These are phyloP conservation scores for Cryphonectria japonica DNA, from an alignment of 2,329 filamentous ascomycete species.

Conservation along the genomic window DNA sequence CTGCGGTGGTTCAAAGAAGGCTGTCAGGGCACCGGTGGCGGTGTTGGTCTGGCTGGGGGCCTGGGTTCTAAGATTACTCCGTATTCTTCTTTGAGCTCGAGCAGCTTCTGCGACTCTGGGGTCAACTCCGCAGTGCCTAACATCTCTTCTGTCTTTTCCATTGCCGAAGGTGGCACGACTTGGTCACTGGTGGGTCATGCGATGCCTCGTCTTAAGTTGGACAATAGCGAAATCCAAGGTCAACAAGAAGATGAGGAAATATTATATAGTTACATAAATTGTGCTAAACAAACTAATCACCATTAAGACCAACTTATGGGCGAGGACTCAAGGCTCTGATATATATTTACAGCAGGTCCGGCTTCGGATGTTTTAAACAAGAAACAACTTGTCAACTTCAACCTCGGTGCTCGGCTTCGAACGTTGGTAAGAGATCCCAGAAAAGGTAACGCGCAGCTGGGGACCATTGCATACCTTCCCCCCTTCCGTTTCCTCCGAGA, in stretches of 20 bases:
- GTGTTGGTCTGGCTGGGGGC: background rate
- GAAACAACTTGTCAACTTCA: background rate
- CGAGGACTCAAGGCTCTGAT: background rate
- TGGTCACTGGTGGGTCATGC: too few relatives aligned
- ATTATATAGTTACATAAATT: background rate
- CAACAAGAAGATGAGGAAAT: background rate
- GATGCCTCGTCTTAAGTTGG: too few relatives aligned
- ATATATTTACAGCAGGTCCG: background rate
- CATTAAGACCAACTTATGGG: background rate
- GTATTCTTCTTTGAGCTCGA: background rate
- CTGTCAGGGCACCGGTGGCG: background rate
- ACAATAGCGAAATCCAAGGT: background rate
- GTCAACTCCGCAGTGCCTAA: background rate
- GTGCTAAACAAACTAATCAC: background rate
- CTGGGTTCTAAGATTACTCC: background rate
- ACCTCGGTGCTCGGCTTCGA: background rate
- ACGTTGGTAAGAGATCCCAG: background rate
- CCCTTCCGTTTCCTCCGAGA: background rate
- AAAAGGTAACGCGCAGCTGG: background rate
- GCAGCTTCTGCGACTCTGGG: background rate
- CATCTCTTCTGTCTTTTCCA: background rate
- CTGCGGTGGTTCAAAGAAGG: background rate
- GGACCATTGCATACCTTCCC: too few relatives aligned
- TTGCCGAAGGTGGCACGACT: background rate
- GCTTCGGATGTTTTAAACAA: background rate